These are phyloP conservation scores for Evernia prunastri DNA, from an alignment of 495 filamentous ascomycete species.

Conservation along the genomic window DNA sequence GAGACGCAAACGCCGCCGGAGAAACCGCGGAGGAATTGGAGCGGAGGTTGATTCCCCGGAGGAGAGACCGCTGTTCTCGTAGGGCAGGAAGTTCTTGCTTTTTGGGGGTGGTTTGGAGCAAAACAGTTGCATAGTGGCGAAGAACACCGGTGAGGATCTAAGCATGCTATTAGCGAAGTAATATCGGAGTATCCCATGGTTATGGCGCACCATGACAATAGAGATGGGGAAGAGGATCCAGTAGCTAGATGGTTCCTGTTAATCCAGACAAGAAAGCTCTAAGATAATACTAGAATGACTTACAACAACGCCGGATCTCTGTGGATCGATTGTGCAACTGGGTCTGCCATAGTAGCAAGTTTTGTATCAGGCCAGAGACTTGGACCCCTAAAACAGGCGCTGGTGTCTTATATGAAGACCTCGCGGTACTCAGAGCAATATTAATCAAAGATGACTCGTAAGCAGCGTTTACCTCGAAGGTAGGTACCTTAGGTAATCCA, in stretches of 20 bases:
- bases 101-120: constrained; percentile 84
- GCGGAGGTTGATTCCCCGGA: constrained; percentile 80
- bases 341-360: constrained; percentile 60
- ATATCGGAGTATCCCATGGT: not conserved
- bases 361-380: not conserved
- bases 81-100: constrained; percentile 66
- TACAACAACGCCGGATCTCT: constrained; percentile 98
- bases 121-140: constrained; percentile 86
- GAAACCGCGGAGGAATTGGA: constrained; percentile 69
- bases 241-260: constrained; percentile 53
- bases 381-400: not conserved
- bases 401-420: not conserved
- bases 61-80: constrained; percentile 80
- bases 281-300: constrained; percentile 26
- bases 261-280: not conserved
- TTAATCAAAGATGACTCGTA: too few relatives aligned
- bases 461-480: too few relatives aligned
- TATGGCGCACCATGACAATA: constrained; percentile 74
- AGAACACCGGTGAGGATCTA: constrained; percentile 91
- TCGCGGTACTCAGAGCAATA: not conserved
- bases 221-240: constrained; percentile 98
- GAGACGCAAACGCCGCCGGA: constrained; percentile 62
- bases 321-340: constrained; percentile 90
- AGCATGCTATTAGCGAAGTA: constrained; percentile 11
- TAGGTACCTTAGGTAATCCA: not conserved